A percentile compares a stretch with the other conserved stretches of the same genome.
These are phyloP conservation scores for Styphnolobium japonicum DNA, from an alignment of 306 rosid species.

Conservation along the genomic window DNA sequence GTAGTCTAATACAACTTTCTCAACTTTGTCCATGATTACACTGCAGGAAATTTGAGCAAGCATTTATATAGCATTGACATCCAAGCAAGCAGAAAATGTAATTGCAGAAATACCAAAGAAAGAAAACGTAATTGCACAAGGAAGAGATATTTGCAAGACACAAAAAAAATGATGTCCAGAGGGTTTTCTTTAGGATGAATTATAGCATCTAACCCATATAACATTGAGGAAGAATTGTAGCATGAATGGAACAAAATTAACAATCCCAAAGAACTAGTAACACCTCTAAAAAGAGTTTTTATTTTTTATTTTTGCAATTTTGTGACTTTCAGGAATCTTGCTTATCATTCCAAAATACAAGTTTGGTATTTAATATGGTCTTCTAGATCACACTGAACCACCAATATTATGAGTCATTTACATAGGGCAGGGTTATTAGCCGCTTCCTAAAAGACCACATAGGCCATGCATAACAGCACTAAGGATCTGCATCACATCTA, in stretches of 20 bases:
- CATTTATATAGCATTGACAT: background rate
- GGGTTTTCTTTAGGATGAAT: background rate
- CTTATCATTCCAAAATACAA: background rate
- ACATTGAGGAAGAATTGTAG: background rate
- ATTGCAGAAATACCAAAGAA: background rate
- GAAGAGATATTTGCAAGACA: background rate
- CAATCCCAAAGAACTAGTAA: background rate
- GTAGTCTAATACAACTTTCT: slow-evolving; percentile 35
- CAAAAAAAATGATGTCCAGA: background rate
- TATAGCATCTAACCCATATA: background rate
- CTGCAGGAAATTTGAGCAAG: slow-evolving; percentile 15
- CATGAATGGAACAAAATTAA: background rate
- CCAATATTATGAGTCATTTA: background rate
- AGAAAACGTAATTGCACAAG: background rate
- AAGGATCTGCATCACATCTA: background rate
- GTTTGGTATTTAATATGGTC: background rate
- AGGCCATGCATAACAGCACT: background rate
- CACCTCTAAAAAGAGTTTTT: background rate
- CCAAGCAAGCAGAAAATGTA: background rate
- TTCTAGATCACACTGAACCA: background rate
- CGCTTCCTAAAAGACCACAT: background rate
- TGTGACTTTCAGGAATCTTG: background rate
- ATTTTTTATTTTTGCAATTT: background rate
- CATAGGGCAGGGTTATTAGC: background rate
- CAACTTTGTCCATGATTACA: slow-evolving; percentile 34